These are phyloP conservation scores for Malus sieversii DNA, from an alignment of 306 rosid genomes.

Conservation along the genomic window DNA sequence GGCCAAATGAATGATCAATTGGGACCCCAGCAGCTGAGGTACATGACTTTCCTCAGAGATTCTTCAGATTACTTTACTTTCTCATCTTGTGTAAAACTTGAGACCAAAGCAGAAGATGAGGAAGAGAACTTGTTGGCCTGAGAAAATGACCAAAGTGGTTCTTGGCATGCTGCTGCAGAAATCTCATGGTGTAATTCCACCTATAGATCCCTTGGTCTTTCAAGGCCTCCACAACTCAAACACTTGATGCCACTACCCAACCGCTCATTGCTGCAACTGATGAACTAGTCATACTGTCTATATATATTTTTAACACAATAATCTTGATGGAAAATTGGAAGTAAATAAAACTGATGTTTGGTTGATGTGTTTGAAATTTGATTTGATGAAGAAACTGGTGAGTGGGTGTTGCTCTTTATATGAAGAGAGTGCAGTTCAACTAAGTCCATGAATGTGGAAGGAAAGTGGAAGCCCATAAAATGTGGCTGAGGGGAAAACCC, in stretches of 20 bases:
- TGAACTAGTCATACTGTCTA: constrained; percentile 3
- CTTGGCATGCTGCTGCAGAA: constrained; percentile 29
- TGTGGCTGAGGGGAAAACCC: neutral
- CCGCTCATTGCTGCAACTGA: neutral
- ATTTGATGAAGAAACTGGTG: neutral
- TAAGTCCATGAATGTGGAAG: too few species aligned
- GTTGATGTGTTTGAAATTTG: neutral
- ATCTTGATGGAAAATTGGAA: neutral
- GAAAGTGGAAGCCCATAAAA: neutral
- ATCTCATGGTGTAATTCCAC: constrained; percentile 30
- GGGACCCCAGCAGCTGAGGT: constrained; percentile 60
- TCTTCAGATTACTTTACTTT: constrained; percentile 50
- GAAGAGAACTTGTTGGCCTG: constrained; percentile 30
- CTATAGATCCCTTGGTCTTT: constrained; percentile 56
- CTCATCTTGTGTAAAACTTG: constrained; percentile 31
- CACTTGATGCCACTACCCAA: constrained; percentile 27
- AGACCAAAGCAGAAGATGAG: constrained; percentile 25
- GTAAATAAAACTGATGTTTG: neutral
- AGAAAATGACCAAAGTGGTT: constrained; percentile 20
- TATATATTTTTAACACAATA: neutral
- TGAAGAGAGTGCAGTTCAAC: neutral
- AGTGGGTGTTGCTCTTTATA: neutral
- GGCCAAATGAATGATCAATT: constrained; percentile 11
- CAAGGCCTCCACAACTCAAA: constrained; percentile 36
- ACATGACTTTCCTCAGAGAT: constrained; percentile 57